A percentile compares a stretch with the other conserved stretches of the same genome.
Evolutionary conservation across 2,329 filamentous ascomycete genomes (phyloP).

Genomic region (Fusarium penzigii): DNA sequence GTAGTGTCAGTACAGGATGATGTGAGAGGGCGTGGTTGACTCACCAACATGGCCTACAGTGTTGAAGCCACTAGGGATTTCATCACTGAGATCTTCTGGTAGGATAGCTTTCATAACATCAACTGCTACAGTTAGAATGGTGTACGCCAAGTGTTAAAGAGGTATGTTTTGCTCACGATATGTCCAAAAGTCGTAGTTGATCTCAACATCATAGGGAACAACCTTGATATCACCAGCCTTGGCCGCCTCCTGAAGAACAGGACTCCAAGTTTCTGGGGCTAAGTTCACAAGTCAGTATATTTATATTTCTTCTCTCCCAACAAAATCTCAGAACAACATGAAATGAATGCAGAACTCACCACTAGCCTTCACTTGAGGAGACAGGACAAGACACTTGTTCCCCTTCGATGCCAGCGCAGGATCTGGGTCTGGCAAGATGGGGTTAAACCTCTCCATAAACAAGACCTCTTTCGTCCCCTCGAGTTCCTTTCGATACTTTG

Average conservation of each 20-base stretch:
- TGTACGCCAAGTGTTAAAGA: not conserved
- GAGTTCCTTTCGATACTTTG: constrained; percentile 67
- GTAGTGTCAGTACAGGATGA: constrained; percentile 10
- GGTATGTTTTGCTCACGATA: constrained; percentile 59
- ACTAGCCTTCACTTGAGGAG: constrained; percentile 54
- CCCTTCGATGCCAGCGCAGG: constrained; percentile 52
- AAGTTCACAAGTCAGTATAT: constrained; percentile 7
- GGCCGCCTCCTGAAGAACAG: constrained; percentile 67
- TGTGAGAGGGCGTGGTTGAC: constrained; percentile 26
- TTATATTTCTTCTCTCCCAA: no score
- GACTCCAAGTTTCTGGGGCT: constrained; percentile 72
- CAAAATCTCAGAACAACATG: not conserved
- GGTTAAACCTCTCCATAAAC: constrained; percentile 60
- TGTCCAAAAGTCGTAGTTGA: constrained; percentile 85
- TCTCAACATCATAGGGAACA: constrained; percentile 71
- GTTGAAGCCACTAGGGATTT: constrained; percentile 84
- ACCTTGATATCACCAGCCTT: constrained; percentile 68
- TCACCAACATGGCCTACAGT: constrained; percentile 82
- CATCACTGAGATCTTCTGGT: constrained; percentile 75
- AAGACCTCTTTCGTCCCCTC: constrained; percentile 67
- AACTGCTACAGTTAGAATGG: constrained; percentile 46
- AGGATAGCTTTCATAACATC: constrained; percentile 84
- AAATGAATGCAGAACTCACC: constrained; percentile 38
- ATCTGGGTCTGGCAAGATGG: constrained; percentile 65
- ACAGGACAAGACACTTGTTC: constrained; percentile 62